Percentiles rank a stretch among this genome's conserved stretches.
phyloP scores from a whole-genome alignment of 2,329 filamentous ascomycete species.

The Fusarium neocosmosporiellum region DNA sequence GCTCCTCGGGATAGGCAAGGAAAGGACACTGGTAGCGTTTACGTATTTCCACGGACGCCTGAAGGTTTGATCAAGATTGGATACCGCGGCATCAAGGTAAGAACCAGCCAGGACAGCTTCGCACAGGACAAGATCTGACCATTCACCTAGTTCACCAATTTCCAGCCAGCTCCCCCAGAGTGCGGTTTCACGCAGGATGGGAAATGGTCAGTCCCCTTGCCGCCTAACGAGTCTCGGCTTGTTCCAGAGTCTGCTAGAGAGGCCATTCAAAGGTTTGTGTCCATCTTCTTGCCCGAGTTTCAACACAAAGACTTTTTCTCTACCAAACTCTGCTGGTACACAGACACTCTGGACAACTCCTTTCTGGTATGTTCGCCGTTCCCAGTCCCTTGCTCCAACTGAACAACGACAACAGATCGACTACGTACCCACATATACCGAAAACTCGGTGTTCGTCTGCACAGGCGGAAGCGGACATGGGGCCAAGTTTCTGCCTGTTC shows the following conservation, averaged over 20 bases:
- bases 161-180: neutral
- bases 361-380: neutral
- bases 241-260: neutral
- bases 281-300: neutral
- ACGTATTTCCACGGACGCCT: neutral
- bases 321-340: neutral
- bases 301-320: neutral
- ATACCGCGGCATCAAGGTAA: neutral
- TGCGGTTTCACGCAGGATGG: constrained; percentile 1
- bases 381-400: neutral
- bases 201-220: constrained; percentile 2
- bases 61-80: constrained; percentile 5
- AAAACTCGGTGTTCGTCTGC: constrained; percentile 48
- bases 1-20: neutral
- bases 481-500: constrained; percentile 50
- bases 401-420: constrained; percentile 43
- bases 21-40: constrained; percentile 9
- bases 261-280: neutral
- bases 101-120: neutral
- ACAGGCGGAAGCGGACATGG: constrained; percentile 52
- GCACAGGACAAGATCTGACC: neutral
- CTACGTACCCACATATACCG: constrained; percentile 45
- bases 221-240: neutral
- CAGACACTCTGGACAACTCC: neutral
- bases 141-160: constrained; percentile 1